Base-by-base conservation (phyloP, 352 stramenopile species). In the Aphanomyces astaci region DNA sequence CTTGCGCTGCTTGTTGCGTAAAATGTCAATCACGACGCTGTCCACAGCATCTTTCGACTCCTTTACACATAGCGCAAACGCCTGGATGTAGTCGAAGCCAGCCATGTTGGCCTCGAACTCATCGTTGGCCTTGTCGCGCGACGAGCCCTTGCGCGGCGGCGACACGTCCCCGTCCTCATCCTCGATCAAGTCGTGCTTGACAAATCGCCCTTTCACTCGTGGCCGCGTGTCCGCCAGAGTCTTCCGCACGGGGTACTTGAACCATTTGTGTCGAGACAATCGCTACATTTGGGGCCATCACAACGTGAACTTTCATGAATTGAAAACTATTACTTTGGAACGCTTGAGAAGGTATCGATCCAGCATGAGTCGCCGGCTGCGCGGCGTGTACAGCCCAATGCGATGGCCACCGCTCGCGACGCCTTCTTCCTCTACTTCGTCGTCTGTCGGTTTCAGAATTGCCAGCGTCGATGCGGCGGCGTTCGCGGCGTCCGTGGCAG, bases 71-170 rank as follows among this genome's bases (percentile, higher is more conserved):
- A 24, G 10, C 9, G 62, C 62, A 60, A 68, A 68, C 24, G 62
- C 62, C 28, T 68, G 43, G n/a, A 68, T 68, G 43, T 68, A 68
- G 32, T 68, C 62, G 46, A 68, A 68, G 32, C 59, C 62, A 17
- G 25, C 22, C 4, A 40, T 52, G 27, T 59, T 68, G 2, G 62
- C n/a, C 46, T 39, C 30, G 4, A 52, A 31, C 27, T 36, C 46
- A 3, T 52, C 59, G 25, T 68, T 31, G 19, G n/a, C 22, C 17
- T 9, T 30, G 2, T 33, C 27, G 9, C 30, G 10, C n/a, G 62
- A 33, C 7, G 22, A 5, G 7, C 9, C 7, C 2, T 59, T 59
- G 5, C 11, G 51, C 25, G 51, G 27, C 22, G 62, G 32, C 33
- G 60, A 57, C 24, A 28, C 17, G 27, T 54, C 30, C 7, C 54